Conservation (phyloP, 306 rosid species). For the Prosopis cineraria region DNA sequence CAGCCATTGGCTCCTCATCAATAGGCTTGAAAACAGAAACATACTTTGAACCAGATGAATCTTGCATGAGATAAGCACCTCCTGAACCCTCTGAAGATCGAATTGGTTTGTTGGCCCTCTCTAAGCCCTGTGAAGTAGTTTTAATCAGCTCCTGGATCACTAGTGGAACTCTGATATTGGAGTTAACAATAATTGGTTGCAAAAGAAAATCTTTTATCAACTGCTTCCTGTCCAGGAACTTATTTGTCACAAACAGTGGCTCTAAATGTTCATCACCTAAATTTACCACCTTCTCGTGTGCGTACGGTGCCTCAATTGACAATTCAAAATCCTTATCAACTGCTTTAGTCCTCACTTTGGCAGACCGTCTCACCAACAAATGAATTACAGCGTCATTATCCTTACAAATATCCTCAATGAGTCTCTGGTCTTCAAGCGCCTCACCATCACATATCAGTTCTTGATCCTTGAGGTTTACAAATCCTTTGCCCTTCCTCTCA, state of each 20-base stretch:
- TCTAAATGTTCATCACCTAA: slow-evolving; percentile 33
- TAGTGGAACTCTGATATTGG: slow-evolving; percentile 38
- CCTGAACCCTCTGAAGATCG: slow-evolving; percentile 79
- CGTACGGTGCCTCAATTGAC: slow-evolving; percentile 56
- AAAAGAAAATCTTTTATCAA: slow-evolving; percentile 46
- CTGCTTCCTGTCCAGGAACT: slow-evolving; percentile 35
- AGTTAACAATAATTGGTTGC: slow-evolving; percentile 60
- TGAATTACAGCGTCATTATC: slow-evolving; percentile 56
- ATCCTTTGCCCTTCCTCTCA: slow-evolving; percentile 55
- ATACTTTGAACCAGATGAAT: slow-evolving; percentile 57
- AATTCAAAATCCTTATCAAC: slow-evolving; percentile 61
- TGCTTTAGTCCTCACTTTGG: slow-evolving; percentile 64
- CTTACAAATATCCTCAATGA: slow-evolving; percentile 65
- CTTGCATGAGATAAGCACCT: slow-evolving; percentile 79
- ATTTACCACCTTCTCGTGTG: slow-evolving; percentile 30
- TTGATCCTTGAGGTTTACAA: slow-evolving; percentile 58
- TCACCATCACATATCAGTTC: slow-evolving; percentile 69
- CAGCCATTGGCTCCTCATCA: slow-evolving; percentile 82
- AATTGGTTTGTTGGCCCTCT: slow-evolving; percentile 59
- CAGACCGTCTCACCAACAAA: slow-evolving; percentile 60
- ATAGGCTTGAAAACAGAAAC: slow-evolving; percentile 75
- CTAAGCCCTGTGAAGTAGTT: slow-evolving; percentile 59
- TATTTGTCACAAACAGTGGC: slow-evolving; percentile 32
- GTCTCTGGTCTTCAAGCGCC: slow-evolving; percentile 78
- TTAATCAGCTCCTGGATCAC: slow-evolving; percentile 55